Evolutionary conservation across 75 land plant genomes (phyloP).

Genomic region (Pinus albicaulis): DNA sequence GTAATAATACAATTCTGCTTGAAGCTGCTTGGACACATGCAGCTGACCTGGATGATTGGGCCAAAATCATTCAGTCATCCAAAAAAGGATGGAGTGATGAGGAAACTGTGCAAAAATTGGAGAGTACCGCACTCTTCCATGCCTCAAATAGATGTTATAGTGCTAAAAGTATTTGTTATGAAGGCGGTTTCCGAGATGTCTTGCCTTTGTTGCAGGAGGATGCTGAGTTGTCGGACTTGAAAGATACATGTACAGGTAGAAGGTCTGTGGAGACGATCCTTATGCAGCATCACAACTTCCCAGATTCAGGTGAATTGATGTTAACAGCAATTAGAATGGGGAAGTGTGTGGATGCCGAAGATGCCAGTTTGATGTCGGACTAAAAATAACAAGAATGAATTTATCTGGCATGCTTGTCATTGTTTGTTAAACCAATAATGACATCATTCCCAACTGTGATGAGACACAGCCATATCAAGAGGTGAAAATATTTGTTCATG

Average conservation of each 20-base stretch:
- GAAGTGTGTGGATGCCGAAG: constrained; percentile 14
- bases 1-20: constrained; percentile 53
- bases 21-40: constrained; percentile 85
- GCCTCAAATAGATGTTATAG: constrained; percentile 83
- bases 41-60: constrained; percentile 89
- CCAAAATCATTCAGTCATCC: constrained; percentile 49
- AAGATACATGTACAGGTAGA: constrained; percentile 15
- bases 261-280: constrained; percentile 75
- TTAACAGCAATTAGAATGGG: constrained; percentile 77
- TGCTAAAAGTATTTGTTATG: constrained; percentile 33
- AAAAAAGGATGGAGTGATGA: constrained; percentile 93
- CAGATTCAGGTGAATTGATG: constrained; percentile 97
- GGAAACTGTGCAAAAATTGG: constrained; percentile 36
- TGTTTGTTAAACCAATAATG: no score
- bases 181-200: constrained; percentile 63
- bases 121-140: constrained; percentile 67
- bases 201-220: constrained; percentile 45
- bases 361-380: constrained; percentile 10
- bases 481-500: no score
- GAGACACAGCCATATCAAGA: no score
- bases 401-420: no score
- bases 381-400: neutral
- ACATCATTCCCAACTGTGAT: no score
- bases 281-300: constrained; percentile 74
- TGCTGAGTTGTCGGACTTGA: constrained; percentile 11